Base-by-base conservation (phyloP, 352 stramenopile species). In the Blastocystis sp. region DNA sequence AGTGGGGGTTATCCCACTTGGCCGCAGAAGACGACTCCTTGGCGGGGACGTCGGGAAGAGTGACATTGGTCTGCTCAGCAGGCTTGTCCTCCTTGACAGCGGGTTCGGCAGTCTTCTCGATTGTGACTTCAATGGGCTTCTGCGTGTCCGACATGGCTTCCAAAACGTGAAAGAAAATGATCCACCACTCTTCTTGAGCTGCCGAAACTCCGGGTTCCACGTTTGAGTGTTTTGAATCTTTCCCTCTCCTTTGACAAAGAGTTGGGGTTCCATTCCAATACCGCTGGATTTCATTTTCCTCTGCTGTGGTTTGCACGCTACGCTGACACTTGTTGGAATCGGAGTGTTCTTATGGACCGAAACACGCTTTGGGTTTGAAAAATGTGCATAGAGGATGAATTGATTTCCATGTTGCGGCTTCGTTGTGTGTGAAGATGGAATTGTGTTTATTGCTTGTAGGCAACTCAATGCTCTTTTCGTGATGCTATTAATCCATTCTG, bases 1-100 rank as follows among this genome's bases (percentile, higher is more conserved):
- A 59, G 1, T 40, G 52, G 9, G 60, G 48, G 43, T 68, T 68
- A 9, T 84, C 52, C 74, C 74, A 84, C n/a, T 68, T 42, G 9
- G 71, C 14, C 2, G 40, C 28, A 1, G 48, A 1, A 1, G 38
- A 11, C 1, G 34, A 28, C 60, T 65, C 71, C 10, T 14, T 57
- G 6, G 6, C 14, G 48, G 48, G 48, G 6, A 17, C 6, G 6
- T 57, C 48, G 48, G 48, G 48, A 57, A 57, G 6, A 14, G 6
- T 57, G 6, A 57, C 48, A 57, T 57, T 57, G 14, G 6, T 57
- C 48, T 57, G 17, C 71, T 65, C 48, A 2, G 38, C n/a, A 4
- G 38, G 21, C n/a, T 79, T 45, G 4, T 62, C 69, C 69, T 79
- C 48, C 40, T 64, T 62, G 7, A 79, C 40, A 7, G 6, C n/a